A percentile compares a stretch with the other conserved stretches of the same genome.
These are phyloP conservation scores for Phytophthora podocarpi DNA, from an alignment of 352 stramenopile species.

Conservation along the genomic window DNA sequence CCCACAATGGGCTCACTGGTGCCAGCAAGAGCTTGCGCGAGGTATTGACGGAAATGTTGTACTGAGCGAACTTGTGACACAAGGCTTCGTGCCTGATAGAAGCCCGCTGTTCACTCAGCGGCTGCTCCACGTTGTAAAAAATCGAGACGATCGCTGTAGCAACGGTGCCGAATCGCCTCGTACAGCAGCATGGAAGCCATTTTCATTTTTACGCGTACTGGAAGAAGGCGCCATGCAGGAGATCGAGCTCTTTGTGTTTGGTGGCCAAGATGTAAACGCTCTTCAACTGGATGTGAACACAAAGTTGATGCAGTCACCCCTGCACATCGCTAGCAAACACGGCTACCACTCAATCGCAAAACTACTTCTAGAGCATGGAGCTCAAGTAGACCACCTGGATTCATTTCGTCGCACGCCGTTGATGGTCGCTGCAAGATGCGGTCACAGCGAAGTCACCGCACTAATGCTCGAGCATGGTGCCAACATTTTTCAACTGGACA, in stretches of 20 bases:
- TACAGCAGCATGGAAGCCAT: conserved; percentile 29
- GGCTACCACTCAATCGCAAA: conserved; percentile 46
- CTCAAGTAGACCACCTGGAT: conserved; percentile 50
- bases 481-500: conserved; percentile 56
- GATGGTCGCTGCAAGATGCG: conserved; percentile 60
- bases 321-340: conserved; percentile 64
- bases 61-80: conserved; percentile 51
- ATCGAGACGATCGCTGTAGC: conserved; percentile 34
- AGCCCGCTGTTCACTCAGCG: conserved; percentile 62
- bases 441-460: conserved; percentile 53
- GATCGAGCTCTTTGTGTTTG: conserved; percentile 69
- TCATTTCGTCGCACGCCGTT: conserved; percentile 62
- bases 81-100: conserved; percentile 58
- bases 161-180: conserved; percentile 31
- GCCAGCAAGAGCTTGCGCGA: conserved; percentile 58
- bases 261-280: conserved; percentile 64
- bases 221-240: conserved; percentile 47
- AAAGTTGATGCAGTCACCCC: conserved; percentile 42
- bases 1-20: conserved; percentile 71
- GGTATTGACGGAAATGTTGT: conserved; percentile 68
- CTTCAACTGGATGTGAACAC: conserved; percentile 40
- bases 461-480: conserved; percentile 49
- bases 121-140: conserved; percentile 38
- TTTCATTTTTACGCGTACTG: conserved; percentile 55
- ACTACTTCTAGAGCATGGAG: conserved; percentile 56